Percentiles rank a stretch among this genome's conserved stretches.
Conservation (phyloP, 306 rosid genomes). For the Quercus aquifolioides region DNA sequence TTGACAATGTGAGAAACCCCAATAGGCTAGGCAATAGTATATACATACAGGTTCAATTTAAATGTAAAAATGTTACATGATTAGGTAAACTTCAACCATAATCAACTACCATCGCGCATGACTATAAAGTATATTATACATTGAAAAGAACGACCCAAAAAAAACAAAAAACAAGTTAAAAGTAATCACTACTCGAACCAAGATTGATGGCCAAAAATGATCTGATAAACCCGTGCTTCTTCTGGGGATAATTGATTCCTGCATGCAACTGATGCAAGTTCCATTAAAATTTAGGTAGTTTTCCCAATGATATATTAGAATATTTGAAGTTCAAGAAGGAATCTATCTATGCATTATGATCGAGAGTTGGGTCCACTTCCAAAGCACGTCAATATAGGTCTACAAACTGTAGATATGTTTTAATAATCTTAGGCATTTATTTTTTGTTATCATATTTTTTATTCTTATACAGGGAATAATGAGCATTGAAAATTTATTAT, state of each 20-base stretch:
- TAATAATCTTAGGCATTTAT: slow-evolving; percentile 33
- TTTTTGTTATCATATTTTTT: neutral
- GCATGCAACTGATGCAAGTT: neutral
- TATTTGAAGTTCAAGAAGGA: slow-evolving; percentile 21
- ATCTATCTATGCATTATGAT: slow-evolving; percentile 28
- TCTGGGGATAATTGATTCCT: neutral
- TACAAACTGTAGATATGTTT: slow-evolving; percentile 29
- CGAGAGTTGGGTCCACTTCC: slow-evolving; percentile 37
- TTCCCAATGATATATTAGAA: slow-evolving; percentile 22
- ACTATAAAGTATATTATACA: too few species aligned
- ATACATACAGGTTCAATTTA: too few species aligned
- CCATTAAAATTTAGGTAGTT: neutral
- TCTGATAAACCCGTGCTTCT: neutral
- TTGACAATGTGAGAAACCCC: neutral
- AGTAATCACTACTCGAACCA: too few species aligned
- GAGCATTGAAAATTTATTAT: slow-evolving; percentile 11
- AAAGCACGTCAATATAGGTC: slow-evolving; percentile 40
- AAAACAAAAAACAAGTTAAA: too few species aligned
- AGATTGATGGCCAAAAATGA: too few species aligned
- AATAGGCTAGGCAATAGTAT: neutral
- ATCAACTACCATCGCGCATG: too few species aligned
- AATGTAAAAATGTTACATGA: too few species aligned
- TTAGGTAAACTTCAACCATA: too few species aligned
- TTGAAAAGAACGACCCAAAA: too few species aligned
- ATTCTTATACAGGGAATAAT: neutral